phyloP scores from a whole-genome alignment of 345 rosid species.

The Eucalyptus rudis region DNA sequence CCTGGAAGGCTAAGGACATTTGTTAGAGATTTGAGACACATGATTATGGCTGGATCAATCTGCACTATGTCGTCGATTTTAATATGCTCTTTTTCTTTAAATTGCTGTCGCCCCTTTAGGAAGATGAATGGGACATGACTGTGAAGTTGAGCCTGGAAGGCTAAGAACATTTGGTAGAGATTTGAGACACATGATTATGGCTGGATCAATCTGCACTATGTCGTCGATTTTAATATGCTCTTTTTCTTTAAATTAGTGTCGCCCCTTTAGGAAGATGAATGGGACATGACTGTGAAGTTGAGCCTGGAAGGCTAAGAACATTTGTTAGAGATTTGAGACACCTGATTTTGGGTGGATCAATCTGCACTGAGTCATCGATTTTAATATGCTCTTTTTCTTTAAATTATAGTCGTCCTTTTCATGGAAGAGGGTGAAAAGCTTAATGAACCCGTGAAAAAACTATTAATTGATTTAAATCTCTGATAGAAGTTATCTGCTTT shows the following conservation, averaged over 20 bases:
- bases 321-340: no score
- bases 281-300: no score
- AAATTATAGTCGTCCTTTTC: neutral
- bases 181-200: neutral
- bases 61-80: neutral
- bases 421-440: neutral
- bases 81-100: neutral
- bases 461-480: neutral
- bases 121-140: neutral
- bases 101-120: neutral
- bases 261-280: no score
- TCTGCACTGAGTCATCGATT: no score
- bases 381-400: no score
- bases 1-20: neutral
- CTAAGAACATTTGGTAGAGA: neutral
- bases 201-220: neutral
- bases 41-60: neutral
- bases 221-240: neutral
- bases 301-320: no score
- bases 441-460: fast-evolving
- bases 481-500: neutral
- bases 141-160: neutral
- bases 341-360: no score
- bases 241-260: no score
- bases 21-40: neutral